Evolutionary conservation across 2,329 filamentous ascomycete species (phyloP).

Genomic region (Plenodomus lindquistii): DNA sequence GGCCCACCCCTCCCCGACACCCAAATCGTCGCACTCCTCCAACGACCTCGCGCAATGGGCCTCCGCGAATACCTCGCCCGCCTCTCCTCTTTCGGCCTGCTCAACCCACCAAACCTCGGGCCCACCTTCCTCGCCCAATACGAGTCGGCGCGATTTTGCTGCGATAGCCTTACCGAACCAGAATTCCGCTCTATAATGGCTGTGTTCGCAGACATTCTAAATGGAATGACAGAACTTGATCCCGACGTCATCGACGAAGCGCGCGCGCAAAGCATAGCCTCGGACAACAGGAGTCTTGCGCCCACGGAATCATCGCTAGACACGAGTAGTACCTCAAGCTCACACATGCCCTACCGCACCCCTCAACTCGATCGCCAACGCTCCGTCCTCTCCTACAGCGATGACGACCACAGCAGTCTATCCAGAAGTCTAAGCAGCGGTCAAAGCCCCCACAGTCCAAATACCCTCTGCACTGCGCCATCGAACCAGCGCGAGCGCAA

Average conservation of each 20-base stretch:
- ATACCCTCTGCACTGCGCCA: slow-evolving; percentile 36
- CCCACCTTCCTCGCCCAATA: slow-evolving; percentile 73
- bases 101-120: slow-evolving; percentile 55
- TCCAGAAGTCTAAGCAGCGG: slow-evolving; percentile 9
- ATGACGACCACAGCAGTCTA: slow-evolving; percentile 1
- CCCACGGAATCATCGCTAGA: slow-evolving; percentile 29
- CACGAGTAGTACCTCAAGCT: slow-evolving; percentile 25
- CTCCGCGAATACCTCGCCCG: slow-evolving; percentile 78
- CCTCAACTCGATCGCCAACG: slow-evolving; percentile 26
- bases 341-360: slow-evolving; percentile 31
- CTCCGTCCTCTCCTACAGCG: slow-evolving; percentile 26
- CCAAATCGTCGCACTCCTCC: slow-evolving; percentile 71
- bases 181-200: slow-evolving; percentile 82
- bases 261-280: slow-evolving; percentile 30
- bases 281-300: slow-evolving; percentile 40
- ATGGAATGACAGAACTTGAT: slow-evolving; percentile 71
- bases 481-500: slow-evolving; percentile 25
- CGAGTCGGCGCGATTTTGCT: slow-evolving; percentile 83
- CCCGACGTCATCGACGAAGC: slow-evolving; percentile 55
- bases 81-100: slow-evolving; percentile 68
- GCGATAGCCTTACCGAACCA: slow-evolving; percentile 65
- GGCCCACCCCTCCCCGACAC: slow-evolving; percentile 59
- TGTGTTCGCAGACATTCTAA: slow-evolving; percentile 78
- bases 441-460: slow-evolving; percentile 23
- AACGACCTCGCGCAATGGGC: slow-evolving; percentile 70